Evolutionary conservation across 192 early-diverging fungal genomes (phyloP), one percentile per base, ranked within the genome.

Genomic region (Entomortierella lignicola): DNA sequence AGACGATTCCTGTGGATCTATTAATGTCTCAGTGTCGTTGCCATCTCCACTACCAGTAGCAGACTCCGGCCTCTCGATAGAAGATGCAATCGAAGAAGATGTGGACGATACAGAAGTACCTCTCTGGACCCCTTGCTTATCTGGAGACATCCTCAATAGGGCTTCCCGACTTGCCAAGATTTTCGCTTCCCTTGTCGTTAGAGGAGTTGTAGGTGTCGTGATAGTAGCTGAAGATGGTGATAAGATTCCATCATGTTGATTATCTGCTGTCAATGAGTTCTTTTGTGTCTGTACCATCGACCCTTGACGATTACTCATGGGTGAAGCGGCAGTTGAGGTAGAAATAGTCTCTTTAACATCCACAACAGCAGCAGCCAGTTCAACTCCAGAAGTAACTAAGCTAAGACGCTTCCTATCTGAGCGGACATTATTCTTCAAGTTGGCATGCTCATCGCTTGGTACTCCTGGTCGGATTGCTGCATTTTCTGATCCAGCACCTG

Each of bases 121-220:
- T 63, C 73, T 63, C 8, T 59, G 60, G 18, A 34, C 26, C 4
- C 61, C 42, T 26, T 63, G 42, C 25, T 53, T 63, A 21, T 69
- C 66, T 12, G 73, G 66, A 1, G 55, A 63, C 34, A 39, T 44
- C 12, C 61, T 55, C 6, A 69, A 27, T 18, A 77, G 41, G 7
- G 73, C 66, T 29, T 77, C 73, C n/a, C 73, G 66, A 4, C 73
- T 66, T 10, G 66, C 73, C 5, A 77, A 31, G 18, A 77, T 68
- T 37, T 66, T 61, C 1, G 66, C 55, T 30, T 77, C 73, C 4
- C 66, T 56, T n/a, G 26, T 69, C 6, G 73, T 77, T 0, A 69
- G n/a, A 43, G 73, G 73, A 17, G 73, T 64, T 21, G 66, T 77
- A 8, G 73, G 66, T 4, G 66, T 77, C 66, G 69, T 68, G 34